A percentile compares a stretch with the other conserved stretches of the same genome.
phyloP scores from a whole-genome alignment of 345 rosid genomes.

The Geranium brycei region DNA sequence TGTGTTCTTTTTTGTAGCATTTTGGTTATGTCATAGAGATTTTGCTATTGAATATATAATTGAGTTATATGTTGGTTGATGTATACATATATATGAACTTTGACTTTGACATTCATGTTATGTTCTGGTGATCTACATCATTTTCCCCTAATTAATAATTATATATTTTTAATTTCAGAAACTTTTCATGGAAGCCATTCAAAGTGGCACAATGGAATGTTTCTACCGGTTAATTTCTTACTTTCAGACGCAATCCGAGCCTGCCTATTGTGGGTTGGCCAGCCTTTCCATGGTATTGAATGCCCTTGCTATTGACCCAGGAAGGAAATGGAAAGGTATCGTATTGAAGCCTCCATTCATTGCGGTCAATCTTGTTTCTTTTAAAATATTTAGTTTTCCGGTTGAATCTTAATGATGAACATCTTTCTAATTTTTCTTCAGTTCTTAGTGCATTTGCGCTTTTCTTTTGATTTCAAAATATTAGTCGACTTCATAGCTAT shows the following conservation, averaged over 20 bases:
- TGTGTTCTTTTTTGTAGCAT: no score
- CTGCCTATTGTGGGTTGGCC: conserved; percentile 81
- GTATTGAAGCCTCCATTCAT: not conserved
- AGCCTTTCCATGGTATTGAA: conserved; percentile 84
- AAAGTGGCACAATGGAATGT: conserved; percentile 85
- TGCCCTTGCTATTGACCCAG: conserved; percentile 80
- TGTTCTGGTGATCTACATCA: no score
- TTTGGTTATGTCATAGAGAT: no score
- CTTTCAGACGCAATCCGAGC: conserved; percentile 90
- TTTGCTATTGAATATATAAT: no score
- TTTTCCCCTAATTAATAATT: not conserved
- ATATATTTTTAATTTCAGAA: conserved; percentile 26
- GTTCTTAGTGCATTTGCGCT: no score
- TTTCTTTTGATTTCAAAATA: no score
- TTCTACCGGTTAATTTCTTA: conserved; percentile 67
- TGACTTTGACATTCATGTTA: no score
- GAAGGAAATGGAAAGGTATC: conserved; percentile 73
- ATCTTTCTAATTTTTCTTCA: no score
- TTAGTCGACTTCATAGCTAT: no score
- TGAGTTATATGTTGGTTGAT: no score
- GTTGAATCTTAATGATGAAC: no score
- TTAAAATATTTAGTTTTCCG: not conserved
- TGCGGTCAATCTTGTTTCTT: not conserved
- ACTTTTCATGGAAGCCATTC: conserved; percentile 75
- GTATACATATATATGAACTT: no score